phyloP scores from a whole-genome alignment of 2,329 filamentous ascomycete species.

The Fusarium succisae region DNA sequence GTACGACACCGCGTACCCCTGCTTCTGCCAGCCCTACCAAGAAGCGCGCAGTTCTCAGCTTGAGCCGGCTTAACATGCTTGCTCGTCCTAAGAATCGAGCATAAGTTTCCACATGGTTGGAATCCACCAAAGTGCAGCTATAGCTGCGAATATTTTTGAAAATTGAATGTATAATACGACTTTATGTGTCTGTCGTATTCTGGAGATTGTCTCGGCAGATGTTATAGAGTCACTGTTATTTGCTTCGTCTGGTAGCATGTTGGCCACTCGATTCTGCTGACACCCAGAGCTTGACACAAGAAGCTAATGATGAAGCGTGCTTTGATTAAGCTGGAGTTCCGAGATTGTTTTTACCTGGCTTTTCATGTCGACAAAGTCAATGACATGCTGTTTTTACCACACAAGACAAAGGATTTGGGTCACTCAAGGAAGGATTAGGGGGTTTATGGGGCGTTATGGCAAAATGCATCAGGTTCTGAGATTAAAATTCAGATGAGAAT shows the following conservation, averaged over 20 bases:
- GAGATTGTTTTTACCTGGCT: constrained; percentile 42
- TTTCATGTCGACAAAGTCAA: constrained; percentile 19
- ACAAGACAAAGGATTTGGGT: constrained; percentile 33
- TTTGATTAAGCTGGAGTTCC: constrained; percentile 43
- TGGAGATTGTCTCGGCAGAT: background rate
- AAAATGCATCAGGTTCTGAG: constrained; percentile 39
- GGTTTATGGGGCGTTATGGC: constrained; percentile 37
- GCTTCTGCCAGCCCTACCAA: constrained; percentile 57
- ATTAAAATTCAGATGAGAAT: constrained; percentile 35
- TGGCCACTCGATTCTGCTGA: background rate
- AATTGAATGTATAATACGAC: constrained; percentile 37
- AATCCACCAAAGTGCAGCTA: background rate
- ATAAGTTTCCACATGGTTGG: constrained; percentile 41
- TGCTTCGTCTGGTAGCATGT: background rate
- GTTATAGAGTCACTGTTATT: background rate
- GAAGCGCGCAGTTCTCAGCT: constrained; percentile 62
- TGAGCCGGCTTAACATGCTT: constrained; percentile 70
- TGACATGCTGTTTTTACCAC: constrained; percentile 14
- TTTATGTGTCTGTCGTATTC: constrained; percentile 6
- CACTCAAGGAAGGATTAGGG: constrained; percentile 17
- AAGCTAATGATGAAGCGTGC: constrained; percentile 32
- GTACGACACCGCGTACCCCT: constrained; percentile 36
- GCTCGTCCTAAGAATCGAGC: constrained; percentile 67
- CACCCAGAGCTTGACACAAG: constrained; percentile 4
- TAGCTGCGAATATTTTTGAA: background rate